Percentiles rank a stretch among this genome's conserved stretches.
Conservation (phyloP, 345 rosid genomes). For the Mercurialis annua region DNA sequence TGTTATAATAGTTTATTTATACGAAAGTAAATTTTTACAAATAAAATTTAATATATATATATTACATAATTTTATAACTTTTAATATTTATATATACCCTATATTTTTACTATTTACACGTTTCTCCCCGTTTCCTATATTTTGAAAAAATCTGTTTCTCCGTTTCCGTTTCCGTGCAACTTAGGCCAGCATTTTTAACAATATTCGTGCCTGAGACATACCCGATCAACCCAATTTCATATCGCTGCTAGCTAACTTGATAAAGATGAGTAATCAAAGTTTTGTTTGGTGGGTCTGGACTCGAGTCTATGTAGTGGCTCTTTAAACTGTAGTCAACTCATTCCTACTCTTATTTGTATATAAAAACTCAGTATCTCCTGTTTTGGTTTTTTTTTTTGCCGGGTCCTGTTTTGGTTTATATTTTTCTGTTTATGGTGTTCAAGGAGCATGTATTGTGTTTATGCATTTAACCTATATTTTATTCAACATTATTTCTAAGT, state of each 20-base stretch:
- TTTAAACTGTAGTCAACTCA: neutral
- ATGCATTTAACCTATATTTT: neutral
- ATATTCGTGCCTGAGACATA: neutral
- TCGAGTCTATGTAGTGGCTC: neutral
- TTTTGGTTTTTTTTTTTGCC: neutral
- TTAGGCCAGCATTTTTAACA: too few relatives aligned
- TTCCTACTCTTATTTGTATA: neutral
- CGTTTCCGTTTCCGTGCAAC: too few relatives aligned
- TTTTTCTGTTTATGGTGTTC: neutral
- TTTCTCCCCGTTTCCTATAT: neutral
- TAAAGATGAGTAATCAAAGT: too few relatives aligned
- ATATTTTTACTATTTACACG: too few relatives aligned
- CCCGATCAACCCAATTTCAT: neutral
- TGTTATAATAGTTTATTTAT: too few relatives aligned
- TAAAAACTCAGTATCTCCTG: neutral
- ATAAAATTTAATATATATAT: too few relatives aligned
- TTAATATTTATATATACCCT: too few relatives aligned
- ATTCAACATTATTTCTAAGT: too few relatives aligned
- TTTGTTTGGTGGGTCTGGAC: neutral
- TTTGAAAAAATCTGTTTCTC: too few relatives aligned
- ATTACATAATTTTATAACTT: too few relatives aligned
- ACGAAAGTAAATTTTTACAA: too few relatives aligned
- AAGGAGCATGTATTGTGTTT: neutral
- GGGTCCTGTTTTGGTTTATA: neutral
- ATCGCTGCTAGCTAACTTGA: neutral